Percentiles rank a stretch among this genome's conserved stretches.
Conservation (phyloP, 441 rosid genomes). For the Adansonia grandidieri region DNA sequence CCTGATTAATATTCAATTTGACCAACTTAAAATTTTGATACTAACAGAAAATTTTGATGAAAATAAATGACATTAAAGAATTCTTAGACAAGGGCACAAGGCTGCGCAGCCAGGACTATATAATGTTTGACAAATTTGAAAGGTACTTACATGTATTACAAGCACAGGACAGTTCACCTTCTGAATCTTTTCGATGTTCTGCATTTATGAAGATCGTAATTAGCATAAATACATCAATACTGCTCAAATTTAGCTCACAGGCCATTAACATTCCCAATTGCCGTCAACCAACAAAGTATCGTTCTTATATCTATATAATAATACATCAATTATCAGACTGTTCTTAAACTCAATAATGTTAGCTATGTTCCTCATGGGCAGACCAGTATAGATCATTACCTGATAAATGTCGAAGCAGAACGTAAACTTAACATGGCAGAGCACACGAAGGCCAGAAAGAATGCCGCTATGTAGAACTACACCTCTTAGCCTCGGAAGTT, state of each 20-base stretch:
- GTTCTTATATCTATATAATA: background rate
- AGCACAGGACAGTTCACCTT: constrained; percentile 92
- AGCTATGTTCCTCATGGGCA: background rate
- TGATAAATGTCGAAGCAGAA: constrained; percentile 88
- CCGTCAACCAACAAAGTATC: background rate
- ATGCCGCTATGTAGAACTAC: constrained; percentile 96
- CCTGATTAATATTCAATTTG: constrained; percentile 50
- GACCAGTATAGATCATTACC: constrained; percentile 44
- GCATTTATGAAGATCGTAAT: constrained; percentile 36
- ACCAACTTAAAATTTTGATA: constrained; percentile 6
- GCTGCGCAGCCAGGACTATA: background rate
- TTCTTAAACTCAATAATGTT: background rate
- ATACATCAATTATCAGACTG: background rate
- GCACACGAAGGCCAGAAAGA: constrained; percentile 97
- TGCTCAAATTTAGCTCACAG: constrained; percentile 7
- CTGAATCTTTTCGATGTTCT: constrained; percentile 84
- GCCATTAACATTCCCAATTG: background rate
- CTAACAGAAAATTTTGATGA: background rate
- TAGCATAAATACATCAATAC: background rate
- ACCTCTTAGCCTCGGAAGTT: constrained; percentile 93
- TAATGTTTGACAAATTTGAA: background rate
- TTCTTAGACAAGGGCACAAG: background rate
- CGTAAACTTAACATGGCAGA: constrained; percentile 88
- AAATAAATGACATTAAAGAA: background rate
- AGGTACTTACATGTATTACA: constrained; percentile 82